A percentile compares a stretch with the other conserved stretches of the same genome.
Conservation (phyloP, 306 rosid genomes). For the Cucumis melo region DNA sequence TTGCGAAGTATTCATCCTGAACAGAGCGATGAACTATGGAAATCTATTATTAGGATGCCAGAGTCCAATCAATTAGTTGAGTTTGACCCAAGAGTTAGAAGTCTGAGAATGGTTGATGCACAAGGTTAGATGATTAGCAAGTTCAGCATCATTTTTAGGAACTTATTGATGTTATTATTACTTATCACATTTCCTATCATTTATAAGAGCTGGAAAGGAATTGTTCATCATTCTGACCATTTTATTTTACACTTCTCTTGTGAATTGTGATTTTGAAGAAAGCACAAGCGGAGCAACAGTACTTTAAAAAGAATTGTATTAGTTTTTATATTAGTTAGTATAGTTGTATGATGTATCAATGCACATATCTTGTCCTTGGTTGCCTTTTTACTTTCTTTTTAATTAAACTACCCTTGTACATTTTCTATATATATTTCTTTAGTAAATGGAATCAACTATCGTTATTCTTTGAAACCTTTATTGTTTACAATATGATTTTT, state of each 20-base stretch:
- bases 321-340: neutral
- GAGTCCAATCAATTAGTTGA: constrained; percentile 21
- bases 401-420: neutral
- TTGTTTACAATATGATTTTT: neutral
- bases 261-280: neutral
- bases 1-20: constrained; percentile 29
- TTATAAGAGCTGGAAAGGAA: neutral
- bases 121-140: constrained; percentile 39
- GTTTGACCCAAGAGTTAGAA: constrained; percentile 27
- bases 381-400: neutral
- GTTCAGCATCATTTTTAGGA: neutral
- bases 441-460: too few relatives aligned
- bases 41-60: constrained; percentile 24
- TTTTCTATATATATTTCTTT: too few relatives aligned
- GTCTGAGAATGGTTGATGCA: constrained; percentile 21
- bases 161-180: constrained; percentile 5
- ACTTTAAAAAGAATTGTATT: neutral
- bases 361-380: neutral
- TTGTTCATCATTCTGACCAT: neutral
- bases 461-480: neutral
- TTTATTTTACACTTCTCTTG: neutral
- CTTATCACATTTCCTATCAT: neutral
- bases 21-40: constrained; percentile 26
- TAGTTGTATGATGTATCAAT: too few relatives aligned
- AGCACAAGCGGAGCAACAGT: neutral